These are phyloP conservation scores for Skeletonema potamos DNA, from an alignment of 108 stramenopile genomes.

Conservation along the genomic window DNA sequence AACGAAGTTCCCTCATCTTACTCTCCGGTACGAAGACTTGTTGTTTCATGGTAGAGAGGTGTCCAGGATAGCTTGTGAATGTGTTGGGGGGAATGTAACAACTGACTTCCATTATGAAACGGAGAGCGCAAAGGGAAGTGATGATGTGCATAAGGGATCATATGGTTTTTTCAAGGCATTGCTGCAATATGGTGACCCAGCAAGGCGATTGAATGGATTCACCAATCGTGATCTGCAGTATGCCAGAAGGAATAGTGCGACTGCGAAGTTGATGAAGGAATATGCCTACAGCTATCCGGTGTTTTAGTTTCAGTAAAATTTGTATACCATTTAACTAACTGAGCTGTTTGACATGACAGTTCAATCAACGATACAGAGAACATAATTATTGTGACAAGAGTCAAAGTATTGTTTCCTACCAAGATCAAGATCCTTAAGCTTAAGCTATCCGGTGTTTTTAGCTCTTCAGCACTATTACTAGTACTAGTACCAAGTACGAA, in stretches of 20 bases:
- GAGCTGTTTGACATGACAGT: too few relatives aligned
- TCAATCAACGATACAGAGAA: too few relatives aligned
- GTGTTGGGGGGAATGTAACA: slow-evolving; percentile 66
- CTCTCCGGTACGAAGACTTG: slow-evolving; percentile 87
- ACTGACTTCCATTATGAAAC: slow-evolving; percentile 58
- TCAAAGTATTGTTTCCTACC: too few relatives aligned
- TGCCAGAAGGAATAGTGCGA: slow-evolving; percentile 48
- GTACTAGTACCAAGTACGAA: too few relatives aligned
- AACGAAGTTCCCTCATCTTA: slow-evolving; percentile 69
- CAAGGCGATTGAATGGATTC: slow-evolving; percentile 52
- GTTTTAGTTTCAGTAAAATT: too few relatives aligned
- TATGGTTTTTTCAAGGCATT: slow-evolving; percentile 72
- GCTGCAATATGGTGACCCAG: slow-evolving; percentile 75
- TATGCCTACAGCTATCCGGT: slow-evolving; percentile 28
- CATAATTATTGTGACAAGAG: too few relatives aligned
- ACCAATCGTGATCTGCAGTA: slow-evolving; percentile 58
- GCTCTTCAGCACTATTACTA: too few relatives aligned
- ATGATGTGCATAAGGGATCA: slow-evolving; percentile 49
- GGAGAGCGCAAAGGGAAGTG: slow-evolving; percentile 55
- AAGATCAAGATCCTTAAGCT: too few relatives aligned
- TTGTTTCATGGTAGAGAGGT: slow-evolving; percentile 77
- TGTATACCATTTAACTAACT: too few relatives aligned
- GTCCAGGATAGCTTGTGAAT: slow-evolving; percentile 62
- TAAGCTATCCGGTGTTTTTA: too few relatives aligned
- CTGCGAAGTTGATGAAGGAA: slow-evolving; percentile 58